These are phyloP conservation scores for Exophiala phaeomuriformis DNA, from an alignment of 2,329 filamentous ascomycete species.

Conservation along the genomic window DNA sequence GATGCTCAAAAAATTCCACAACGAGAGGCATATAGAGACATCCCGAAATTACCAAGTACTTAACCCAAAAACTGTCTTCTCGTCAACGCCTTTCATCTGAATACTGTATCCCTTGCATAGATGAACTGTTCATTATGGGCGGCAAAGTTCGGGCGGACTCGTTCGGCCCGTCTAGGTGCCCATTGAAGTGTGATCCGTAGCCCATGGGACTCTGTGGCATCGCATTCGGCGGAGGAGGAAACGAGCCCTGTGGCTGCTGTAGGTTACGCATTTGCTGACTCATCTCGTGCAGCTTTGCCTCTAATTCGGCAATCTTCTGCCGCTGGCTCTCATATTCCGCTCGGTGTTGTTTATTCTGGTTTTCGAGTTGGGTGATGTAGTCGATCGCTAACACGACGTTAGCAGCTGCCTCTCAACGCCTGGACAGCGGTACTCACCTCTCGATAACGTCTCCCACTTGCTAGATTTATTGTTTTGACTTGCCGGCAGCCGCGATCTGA, in stretches of 20 bases:
- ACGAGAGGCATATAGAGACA: slow-evolving; percentile 2
- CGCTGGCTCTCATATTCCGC: slow-evolving; percentile 34
- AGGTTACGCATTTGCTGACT: slow-evolving; percentile 28
- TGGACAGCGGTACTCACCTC: slow-evolving; percentile 31
- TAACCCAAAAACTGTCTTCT: slow-evolving; percentile 6
- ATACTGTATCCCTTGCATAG: slow-evolving; percentile 47
- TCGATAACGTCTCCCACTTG: slow-evolving; percentile 46
- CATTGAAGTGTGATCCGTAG: slow-evolving; percentile 22
- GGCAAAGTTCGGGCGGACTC: slow-evolving; percentile 43
- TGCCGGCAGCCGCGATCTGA: slow-evolving; percentile 40
- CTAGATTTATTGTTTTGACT: slow-evolving; percentile 46
- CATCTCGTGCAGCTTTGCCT: slow-evolving; percentile 34
- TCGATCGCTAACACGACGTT: slow-evolving; percentile 38
- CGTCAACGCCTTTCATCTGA: slow-evolving; percentile 41
- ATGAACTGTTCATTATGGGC: slow-evolving; percentile 39
- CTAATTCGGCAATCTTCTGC: slow-evolving; percentile 26
- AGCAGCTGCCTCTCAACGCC: neutral
- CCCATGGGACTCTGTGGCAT: slow-evolving; percentile 22
- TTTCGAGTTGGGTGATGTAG: slow-evolving; percentile 42
- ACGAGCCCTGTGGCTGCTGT: slow-evolving; percentile 25
- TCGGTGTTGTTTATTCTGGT: slow-evolving; percentile 33
- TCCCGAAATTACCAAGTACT: slow-evolving; percentile 2
- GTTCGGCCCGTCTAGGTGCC: slow-evolving; percentile 18
- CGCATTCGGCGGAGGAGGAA: slow-evolving; percentile 23
- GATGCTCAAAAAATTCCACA: neutral